These are phyloP conservation scores for Vanrija pseudolonga DNA, from an alignment of 1,284 basidiomycete species.

Conservation along the genomic window DNA sequence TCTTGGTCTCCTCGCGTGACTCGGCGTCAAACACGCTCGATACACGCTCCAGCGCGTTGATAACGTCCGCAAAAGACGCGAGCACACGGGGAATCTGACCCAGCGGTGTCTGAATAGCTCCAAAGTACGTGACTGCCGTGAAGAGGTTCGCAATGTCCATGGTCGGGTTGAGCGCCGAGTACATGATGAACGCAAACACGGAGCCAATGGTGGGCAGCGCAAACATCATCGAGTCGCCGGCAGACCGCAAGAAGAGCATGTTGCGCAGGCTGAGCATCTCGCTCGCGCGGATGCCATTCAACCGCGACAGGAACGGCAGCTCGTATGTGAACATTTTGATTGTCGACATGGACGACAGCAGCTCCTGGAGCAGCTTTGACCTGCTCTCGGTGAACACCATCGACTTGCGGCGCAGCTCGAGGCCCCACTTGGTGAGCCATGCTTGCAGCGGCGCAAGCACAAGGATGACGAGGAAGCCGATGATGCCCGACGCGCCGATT, in stretches of 20 bases:
- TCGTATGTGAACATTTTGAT: conserved; percentile 70
- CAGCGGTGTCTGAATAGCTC: conserved; percentile 41
- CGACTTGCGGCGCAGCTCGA: conserved; percentile 54
- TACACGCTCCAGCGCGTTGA: background rate
- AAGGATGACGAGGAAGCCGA: conserved; percentile 66
- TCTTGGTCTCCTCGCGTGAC: conserved; percentile 50
- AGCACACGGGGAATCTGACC: background rate
- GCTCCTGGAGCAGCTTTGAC: conserved; percentile 71
- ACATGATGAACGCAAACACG: conserved; percentile 63
- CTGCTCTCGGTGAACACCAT: conserved; percentile 71
- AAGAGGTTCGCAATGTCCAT: conserved; percentile 70
- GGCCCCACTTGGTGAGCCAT: conserved; percentile 56
- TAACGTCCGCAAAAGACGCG: background rate
- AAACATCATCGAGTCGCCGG: background rate
- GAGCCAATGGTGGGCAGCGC: conserved; percentile 43
- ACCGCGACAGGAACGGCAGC: conserved; percentile 56
- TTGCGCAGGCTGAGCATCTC: conserved; percentile 49
- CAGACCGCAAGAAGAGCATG: background rate
- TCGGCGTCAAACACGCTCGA: conserved; percentile 39
- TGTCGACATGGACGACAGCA: conserved; percentile 64
- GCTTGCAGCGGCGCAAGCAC: conserved; percentile 64
- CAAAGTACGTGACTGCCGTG: conserved; percentile 70
- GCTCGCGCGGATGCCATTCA: conserved; percentile 62
- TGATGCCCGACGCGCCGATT: conserved; percentile 67
- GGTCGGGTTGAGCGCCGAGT: conserved; percentile 59